Conservation (phyloP, 768 basidiomycete species). For the Nidularia sp. region DNA sequence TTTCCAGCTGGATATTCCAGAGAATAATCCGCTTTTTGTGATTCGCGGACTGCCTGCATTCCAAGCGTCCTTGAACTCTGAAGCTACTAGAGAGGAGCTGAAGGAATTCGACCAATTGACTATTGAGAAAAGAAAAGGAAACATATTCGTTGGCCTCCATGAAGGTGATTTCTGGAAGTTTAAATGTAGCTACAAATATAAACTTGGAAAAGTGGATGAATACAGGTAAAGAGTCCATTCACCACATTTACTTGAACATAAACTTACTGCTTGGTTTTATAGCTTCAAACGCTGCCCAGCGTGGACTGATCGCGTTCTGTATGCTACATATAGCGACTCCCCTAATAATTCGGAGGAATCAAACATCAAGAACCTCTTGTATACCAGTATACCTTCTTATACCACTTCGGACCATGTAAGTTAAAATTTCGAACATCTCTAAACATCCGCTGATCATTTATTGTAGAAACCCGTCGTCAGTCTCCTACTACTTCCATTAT, state of each 20-base stretch:
- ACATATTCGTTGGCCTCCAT: constrained; percentile 64
- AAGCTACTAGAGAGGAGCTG: constrained; percentile 51
- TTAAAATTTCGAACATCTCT: constrained; percentile 2
- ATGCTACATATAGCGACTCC: constrained; percentile 69
- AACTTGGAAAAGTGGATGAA: constrained; percentile 74
- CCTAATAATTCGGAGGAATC: constrained; percentile 47
- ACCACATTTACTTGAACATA: not conserved
- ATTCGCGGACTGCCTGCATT: constrained; percentile 27
- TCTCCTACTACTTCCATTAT: constrained; percentile 57
- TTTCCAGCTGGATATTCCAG: constrained; percentile 73
- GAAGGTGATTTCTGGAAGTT: constrained; percentile 90
- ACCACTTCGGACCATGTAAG: constrained; percentile 88
- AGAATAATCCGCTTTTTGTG: constrained; percentile 41
- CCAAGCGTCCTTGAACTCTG: constrained; percentile 39
- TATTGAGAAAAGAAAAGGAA: constrained; percentile 58
- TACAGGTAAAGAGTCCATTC: constrained; percentile 54
- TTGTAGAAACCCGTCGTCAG: constrained; percentile 82
- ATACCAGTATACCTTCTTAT: constrained; percentile 79
- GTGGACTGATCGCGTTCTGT: constrained; percentile 93
- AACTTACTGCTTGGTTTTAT: constrained; percentile 1
- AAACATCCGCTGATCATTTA: not conserved
- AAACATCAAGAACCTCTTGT: constrained; percentile 60
- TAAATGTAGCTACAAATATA: constrained; percentile 89
- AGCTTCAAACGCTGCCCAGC: constrained; percentile 75
- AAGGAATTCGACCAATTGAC: constrained; percentile 74